These are phyloP conservation scores for Euphorbia peplus DNA, from an alignment of 345 rosid species.

Conservation along the genomic window DNA sequence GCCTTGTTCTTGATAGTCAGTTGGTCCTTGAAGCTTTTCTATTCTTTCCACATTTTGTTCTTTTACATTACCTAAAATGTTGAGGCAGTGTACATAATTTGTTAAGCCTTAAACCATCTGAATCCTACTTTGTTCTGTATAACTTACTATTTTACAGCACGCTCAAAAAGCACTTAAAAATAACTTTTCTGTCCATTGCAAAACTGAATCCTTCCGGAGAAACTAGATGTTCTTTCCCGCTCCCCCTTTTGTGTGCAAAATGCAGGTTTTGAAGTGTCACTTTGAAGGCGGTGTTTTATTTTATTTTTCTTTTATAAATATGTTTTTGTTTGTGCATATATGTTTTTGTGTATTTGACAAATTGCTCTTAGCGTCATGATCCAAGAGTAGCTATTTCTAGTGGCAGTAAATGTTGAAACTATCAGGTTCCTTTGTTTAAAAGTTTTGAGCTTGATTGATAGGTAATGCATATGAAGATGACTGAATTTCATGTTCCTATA, in stretches of 20 bases:
- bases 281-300: background rate
- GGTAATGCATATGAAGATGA: background rate
- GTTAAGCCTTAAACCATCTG: background rate
- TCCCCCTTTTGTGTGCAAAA: background rate
- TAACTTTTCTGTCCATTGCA: background rate
- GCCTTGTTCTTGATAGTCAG: background rate
- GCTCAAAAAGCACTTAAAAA: background rate
- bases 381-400: no score
- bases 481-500: background rate
- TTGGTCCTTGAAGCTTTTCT: background rate
- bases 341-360: no score
- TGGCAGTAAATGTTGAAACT: no score
- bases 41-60: background rate
- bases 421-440: background rate
- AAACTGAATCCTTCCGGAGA: background rate
- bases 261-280: background rate
- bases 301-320: background rate
- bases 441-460: background rate
- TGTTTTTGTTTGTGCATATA: no score
- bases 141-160: background rate
- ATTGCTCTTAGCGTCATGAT: no score
- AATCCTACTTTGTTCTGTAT: background rate
- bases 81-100: background rate
- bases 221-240: background rate
- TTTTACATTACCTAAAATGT: background rate